Base-by-base conservation (phyloP, 179 eudicot species). In the Beta lomatogona region DNA sequence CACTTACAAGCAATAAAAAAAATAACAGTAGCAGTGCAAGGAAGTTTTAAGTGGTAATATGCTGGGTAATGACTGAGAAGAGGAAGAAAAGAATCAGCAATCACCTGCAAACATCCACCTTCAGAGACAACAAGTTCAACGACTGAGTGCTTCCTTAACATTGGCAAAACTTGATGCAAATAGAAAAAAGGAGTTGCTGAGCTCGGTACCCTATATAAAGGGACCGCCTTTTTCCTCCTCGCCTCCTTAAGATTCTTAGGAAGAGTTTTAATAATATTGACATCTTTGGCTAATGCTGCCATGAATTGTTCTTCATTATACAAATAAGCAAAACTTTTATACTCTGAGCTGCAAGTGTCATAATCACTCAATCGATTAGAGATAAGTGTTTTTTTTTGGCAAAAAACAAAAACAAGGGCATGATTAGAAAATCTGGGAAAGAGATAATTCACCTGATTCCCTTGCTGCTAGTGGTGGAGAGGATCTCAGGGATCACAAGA, bases 101-200 rank as follows among this genome's bases (percentile, higher is more conserved):
- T 77, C 53, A 93, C 98, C 98, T 93, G 97, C 91, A 95, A 90
- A 84, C 97, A 91, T 79, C 98, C 98, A 60, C 98, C 98, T 79
- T 91, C 93, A 14, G 94, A 86, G 66, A 93, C 88, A 63, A 91
- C 85, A 28, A 95, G 85, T 73, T 92, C 98, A 50, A 91, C 94
- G 72, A 92, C 97, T 2, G 90, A 88, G 84, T 95, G 93, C 83
- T 77, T 88, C 81, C 81, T 90, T 81, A 95, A 84, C 63, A 91
- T 91, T 15, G 97, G 98, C 74, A 93, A 89, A 82, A 95, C 95
- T 73, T 87, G 90, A 78, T 89, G 95, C 71, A 91, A 78, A 86
- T 92, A 95, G 84, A 90, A 95, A 83, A 88, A 73, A 1, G 93
- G 94, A 65, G 98, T 90, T 3, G 89, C 90, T 0, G 94, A 88